Evolutionary conservation across 352 stramenopile genomes (phyloP).

Genomic region (Globisporangium takayamanum): DNA sequence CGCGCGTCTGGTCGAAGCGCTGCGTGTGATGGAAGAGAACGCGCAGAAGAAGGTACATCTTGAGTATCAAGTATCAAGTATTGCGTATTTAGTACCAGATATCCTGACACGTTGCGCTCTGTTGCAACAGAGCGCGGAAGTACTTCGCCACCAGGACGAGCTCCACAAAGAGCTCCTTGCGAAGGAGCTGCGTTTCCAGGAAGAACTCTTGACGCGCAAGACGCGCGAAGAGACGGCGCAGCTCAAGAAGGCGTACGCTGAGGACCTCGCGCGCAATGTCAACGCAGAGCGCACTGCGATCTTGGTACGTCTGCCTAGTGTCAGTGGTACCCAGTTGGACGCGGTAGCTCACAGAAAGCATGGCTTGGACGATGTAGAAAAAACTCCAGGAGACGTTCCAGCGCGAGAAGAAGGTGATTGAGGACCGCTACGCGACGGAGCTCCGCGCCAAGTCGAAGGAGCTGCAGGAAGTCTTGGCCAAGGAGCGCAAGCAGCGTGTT

Average conservation of each 20-base stretch:
- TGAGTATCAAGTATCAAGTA: neutral
- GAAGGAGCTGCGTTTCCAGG: constrained; percentile 69
- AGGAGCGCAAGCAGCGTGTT: constrained; percentile 60
- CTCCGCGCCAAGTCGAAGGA: constrained; percentile 45
- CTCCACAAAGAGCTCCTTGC: constrained; percentile 71
- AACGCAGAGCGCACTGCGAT: constrained; percentile 48
- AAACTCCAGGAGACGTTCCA: constrained; percentile 52
- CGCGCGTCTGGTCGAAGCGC: constrained; percentile 60
- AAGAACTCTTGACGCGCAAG: constrained; percentile 57
- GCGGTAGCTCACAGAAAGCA: neutral
- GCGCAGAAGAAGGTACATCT: constrained; percentile 54
- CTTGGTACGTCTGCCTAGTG: constrained; percentile 15
- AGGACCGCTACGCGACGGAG: constrained; percentile 39
- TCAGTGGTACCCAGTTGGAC: too few species aligned
- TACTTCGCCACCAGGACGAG: constrained; percentile 56
- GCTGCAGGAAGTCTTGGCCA: constrained; percentile 47
- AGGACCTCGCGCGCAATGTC: constrained; percentile 54
- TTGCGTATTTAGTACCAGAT: neutral
- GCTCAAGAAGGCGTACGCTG: constrained; percentile 59
- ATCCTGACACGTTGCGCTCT: neutral
- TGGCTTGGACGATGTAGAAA: constrained; percentile 16
- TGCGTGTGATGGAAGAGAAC: constrained; percentile 75
- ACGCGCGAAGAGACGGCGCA: constrained; percentile 51
- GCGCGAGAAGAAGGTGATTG: constrained; percentile 56
- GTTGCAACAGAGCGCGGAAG: constrained; percentile 30